These are phyloP conservation scores for Ophiosphaerella narmari DNA, from an alignment of 2,329 filamentous ascomycete species.

Conservation along the genomic window DNA sequence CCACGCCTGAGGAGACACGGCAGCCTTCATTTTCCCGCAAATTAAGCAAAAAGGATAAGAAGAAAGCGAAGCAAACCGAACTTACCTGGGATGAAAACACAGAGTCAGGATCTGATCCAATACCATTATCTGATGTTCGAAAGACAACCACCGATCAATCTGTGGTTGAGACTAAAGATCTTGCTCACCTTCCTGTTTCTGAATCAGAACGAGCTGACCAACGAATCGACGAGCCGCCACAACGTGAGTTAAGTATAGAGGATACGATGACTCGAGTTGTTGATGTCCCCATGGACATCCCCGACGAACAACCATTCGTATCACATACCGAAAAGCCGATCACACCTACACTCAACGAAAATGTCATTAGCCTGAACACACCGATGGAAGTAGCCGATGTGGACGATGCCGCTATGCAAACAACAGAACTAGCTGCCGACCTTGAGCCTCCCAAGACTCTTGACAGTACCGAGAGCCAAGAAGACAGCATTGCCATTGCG, in stretches of 20 bases:
- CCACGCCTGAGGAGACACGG: neutral
- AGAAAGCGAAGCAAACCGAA: conserved; percentile 22
- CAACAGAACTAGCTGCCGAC: too few relatives aligned
- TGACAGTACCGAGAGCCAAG: neutral
- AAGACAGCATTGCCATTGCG: conserved; percentile 10
- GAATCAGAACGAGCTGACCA: neutral
- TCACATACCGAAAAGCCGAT: too few relatives aligned
- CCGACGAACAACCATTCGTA: too few relatives aligned
- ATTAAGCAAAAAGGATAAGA: conserved; percentile 37
- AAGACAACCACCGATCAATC: too few relatives aligned
- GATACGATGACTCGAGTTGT: neutral
- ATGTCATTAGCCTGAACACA: too few relatives aligned
- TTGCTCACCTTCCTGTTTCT: neutral
- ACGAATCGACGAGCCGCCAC: too few relatives aligned
- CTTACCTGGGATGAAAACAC: conserved; percentile 11
- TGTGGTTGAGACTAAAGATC: too few relatives aligned
- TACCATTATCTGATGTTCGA: neutral
- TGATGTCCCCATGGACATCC: neutral
- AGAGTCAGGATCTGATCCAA: neutral
- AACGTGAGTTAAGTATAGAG: neutral
- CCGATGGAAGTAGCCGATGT: too few relatives aligned
- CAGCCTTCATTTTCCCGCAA: conserved; percentile 11
- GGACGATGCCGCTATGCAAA: too few relatives aligned
- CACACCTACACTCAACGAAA: too few relatives aligned
- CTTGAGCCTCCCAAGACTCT: neutral